Conservation (phyloP, 2,329 filamentous ascomycete genomes). For the Hymenoscyphus fructigenus region DNA sequence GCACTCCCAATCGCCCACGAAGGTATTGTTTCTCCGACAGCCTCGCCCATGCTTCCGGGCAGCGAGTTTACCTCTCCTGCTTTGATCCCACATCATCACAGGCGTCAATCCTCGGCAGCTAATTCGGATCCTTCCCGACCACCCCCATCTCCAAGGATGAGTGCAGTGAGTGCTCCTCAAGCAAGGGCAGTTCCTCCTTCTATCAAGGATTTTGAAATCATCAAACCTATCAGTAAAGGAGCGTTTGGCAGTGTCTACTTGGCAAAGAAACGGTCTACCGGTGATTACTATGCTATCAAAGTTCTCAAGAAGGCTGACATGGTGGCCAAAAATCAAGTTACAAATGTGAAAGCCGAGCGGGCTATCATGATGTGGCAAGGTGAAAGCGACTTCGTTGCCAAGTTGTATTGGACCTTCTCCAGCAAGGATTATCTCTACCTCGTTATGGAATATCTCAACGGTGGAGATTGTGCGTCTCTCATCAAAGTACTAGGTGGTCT, state of each 20-base stretch:
- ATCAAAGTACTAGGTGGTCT: constrained; percentile 92
- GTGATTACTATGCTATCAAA: constrained; percentile 98
- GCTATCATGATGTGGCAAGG: constrained; percentile 99
- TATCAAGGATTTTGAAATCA: constrained; percentile 99
- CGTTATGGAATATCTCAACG: constrained; percentile 99
- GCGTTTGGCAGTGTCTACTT: constrained; percentile 97
- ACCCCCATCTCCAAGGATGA: constrained; percentile 79
- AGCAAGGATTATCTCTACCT: constrained; percentile 99
- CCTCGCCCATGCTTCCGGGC: constrained; percentile 80
- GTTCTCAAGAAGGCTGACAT: constrained; percentile 99
- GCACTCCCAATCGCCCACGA: constrained; percentile 59
- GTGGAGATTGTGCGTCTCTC: constrained; percentile 92
- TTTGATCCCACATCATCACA: constrained; percentile 67
- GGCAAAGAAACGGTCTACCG: constrained; percentile 97
- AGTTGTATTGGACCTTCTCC: constrained; percentile 99
- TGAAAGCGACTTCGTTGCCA: constrained; percentile 97
- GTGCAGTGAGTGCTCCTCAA: constrained; percentile 74
- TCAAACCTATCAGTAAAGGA: constrained; percentile 98
- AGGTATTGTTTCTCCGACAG: constrained; percentile 76
- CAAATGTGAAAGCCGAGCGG: constrained; percentile 96
- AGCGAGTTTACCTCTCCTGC: constrained; percentile 80
- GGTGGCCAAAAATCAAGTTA: constrained; percentile 99
- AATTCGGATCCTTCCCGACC: constrained; percentile 66
- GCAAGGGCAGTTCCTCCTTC: constrained; percentile 88
- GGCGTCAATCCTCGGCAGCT: constrained; percentile 87